Base-by-base conservation (phyloP, 2,329 filamentous ascomycete genomes). In the Verticillium longisporum region DNA sequence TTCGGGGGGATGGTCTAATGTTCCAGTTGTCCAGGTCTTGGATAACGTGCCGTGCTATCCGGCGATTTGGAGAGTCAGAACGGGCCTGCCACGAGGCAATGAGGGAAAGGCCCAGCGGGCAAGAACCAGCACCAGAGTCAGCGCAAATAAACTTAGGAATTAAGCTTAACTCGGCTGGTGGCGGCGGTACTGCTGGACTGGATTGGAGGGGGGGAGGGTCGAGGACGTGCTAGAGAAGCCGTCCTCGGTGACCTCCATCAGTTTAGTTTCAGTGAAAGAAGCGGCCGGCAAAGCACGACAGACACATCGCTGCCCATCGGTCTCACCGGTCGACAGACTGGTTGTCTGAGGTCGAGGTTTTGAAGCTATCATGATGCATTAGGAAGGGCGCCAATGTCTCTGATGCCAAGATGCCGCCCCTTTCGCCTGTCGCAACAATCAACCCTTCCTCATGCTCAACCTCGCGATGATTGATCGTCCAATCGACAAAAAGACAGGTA, bases 41-140 rank as follows among this genome's bases (percentile, higher is more conserved):
- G 14, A 57, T 31, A 38, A 41, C 21, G 38, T 58, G 56, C 56
- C 56, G 56, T 53, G 21, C 34, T 58, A 58, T 26, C 56, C 56
- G 56, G 37, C 33, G 32, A 18, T 31, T 53, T 10, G 32, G 56
- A 58, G 56, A 38, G 15, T 57, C 56, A 14, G 32, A 21, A 41
- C n/a, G 45, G 45, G 21, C 45, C 18, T 6, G 45, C 45, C 45
- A 41, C 34, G 56, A 31, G 56, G 14, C 32, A n/a, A 38, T 15
- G 11, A 13, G 18, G 26, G 21, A 26, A 56, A 33, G 33, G n/a
- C 21, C 55, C 33, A 36, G n/a, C 32, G 13, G 5, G 6, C 32
- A n/a, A 58, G 26, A 31, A 31, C 26, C 37, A 38, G 32, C 33
- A 33, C 13, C 26, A 31, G 26, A 31, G 26, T 31, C 26, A 31